A percentile compares a stretch with the other conserved stretches of the same genome.
These are phyloP conservation scores for Penstemon barbatus DNA, from an alignment of 257 asterid genomes.

Conservation along the genomic window DNA sequence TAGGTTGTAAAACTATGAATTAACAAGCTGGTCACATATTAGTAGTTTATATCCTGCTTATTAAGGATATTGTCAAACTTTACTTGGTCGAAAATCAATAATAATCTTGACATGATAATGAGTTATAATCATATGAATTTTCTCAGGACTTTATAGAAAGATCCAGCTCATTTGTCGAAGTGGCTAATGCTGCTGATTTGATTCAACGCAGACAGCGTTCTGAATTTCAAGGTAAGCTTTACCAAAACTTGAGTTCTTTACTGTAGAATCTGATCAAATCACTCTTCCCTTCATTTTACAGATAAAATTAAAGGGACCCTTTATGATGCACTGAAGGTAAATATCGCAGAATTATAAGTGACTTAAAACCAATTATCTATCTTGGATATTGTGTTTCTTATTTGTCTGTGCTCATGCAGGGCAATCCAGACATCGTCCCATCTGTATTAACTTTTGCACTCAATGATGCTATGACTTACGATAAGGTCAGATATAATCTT, in stretches of 20 bases:
- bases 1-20: not conserved
- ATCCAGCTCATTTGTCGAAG: conserved; percentile 62
- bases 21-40: not conserved
- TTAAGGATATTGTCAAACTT: conserved; percentile 14
- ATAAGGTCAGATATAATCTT: conserved; percentile 67
- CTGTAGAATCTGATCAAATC: not conserved
- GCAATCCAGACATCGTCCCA: conserved; percentile 65
- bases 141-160: conserved; percentile 75
- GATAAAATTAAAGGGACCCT: conserved; percentile 69
- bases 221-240: conserved; percentile 74
- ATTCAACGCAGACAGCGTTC: conserved; percentile 87
- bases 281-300: conserved; percentile 32
- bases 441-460: conserved; percentile 77
- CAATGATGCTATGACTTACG: conserved; percentile 84
- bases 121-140: conserved; percentile 41
- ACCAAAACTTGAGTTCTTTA: conserved; percentile 2
- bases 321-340: conserved; percentile 59
- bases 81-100: conserved; percentile 4
- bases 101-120: conserved; percentile 34
- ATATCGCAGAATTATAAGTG: conserved; percentile 3
- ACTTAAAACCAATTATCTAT: conserved; percentile 9
- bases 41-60: conserved; percentile 1
- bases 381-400: not conserved
- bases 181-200: conserved; percentile 90
- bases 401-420: conserved; percentile 45